A percentile compares a stretch with the other conserved stretches of the same genome.
phyloP scores from a whole-genome alignment of 1,284 basidiomycete genomes.

The Heterobasidion occidentale region DNA sequence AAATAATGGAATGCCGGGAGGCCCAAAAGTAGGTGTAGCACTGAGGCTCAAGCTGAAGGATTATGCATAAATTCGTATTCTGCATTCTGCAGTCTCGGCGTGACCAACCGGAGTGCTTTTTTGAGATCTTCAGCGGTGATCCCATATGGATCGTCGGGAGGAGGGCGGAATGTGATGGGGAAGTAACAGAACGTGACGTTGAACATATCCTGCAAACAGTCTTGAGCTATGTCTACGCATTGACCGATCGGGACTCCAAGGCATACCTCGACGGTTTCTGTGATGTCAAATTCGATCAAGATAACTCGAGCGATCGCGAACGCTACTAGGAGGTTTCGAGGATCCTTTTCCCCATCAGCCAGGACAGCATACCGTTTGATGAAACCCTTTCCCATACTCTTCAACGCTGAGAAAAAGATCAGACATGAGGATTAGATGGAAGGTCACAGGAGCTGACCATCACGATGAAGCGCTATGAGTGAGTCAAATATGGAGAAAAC shows the following conservation, averaged over 20 bases:
- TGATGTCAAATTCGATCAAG: constrained; percentile 82
- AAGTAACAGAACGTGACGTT: constrained; percentile 98
- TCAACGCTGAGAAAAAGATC: constrained; percentile 38
- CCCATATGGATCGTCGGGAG: constrained; percentile 91
- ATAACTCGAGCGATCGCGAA: constrained; percentile 86
- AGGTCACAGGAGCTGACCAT: constrained; percentile 36
- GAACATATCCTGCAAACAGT: constrained; percentile 71
- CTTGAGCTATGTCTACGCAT: background rate
- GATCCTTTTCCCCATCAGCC: constrained; percentile 96
- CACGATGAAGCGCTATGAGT: constrained; percentile 67
- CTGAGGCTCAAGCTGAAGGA: constrained; percentile 49
- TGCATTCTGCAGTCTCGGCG: background rate
- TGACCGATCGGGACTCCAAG: background rate
- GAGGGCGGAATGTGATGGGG: constrained; percentile 94
- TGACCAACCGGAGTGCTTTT: constrained; percentile 53
- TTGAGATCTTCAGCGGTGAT: constrained; percentile 89
- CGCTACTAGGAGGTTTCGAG: constrained; percentile 85
- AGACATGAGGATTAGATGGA: background rate
- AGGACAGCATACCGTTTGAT: constrained; percentile 71
- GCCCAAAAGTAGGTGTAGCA: constrained; percentile 79
- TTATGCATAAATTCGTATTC: background rate
- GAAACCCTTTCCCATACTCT: constrained; percentile 67
- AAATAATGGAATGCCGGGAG: constrained; percentile 81
- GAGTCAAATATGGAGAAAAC: constrained; percentile 83
- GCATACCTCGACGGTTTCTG: constrained; percentile 67